Conservation (phyloP, 192 early-diverging fungal genomes). For the Kappamyces sp. region DNA sequence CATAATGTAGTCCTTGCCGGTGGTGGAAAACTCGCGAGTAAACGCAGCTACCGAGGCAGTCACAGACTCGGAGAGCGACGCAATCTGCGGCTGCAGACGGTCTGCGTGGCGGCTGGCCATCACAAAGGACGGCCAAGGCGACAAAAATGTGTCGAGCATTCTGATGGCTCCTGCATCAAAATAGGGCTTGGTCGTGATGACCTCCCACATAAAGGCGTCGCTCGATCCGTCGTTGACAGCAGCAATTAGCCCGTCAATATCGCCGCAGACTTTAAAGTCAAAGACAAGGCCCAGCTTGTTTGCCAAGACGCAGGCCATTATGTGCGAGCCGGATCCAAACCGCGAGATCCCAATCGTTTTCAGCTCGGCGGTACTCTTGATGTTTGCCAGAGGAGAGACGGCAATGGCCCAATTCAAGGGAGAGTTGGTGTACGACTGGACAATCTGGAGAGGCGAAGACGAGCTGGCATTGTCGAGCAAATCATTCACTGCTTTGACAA, state of each 20-base stretch:
- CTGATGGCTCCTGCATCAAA: neutral
- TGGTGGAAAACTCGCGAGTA: neutral
- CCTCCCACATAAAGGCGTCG: conserved; percentile 89
- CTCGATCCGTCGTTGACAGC: conserved; percentile 55
- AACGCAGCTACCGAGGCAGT: neutral
- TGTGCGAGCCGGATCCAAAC: conserved; percentile 16
- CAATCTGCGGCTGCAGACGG: neutral
- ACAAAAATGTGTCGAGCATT: conserved; percentile 6
- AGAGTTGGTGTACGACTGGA: conserved; percentile 73
- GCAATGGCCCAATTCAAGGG: conserved; percentile 58
- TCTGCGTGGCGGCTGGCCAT: neutral
- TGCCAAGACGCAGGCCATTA: conserved; percentile 23
- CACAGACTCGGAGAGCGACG: neutral
- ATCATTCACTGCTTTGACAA: conserved; percentile 39
- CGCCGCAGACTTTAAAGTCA: conserved; percentile 64
- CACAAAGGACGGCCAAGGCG: conserved; percentile 10
- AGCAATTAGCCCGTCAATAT: conserved; percentile 63
- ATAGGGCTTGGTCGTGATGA: conserved; percentile 73
- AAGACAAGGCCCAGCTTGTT: conserved; percentile 31
- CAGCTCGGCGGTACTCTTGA: conserved; percentile 24
- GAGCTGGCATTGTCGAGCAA: conserved; percentile 41
- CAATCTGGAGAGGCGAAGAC: conserved; percentile 49
- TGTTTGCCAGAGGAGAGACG: conserved; percentile 17
- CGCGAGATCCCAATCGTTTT: conserved; percentile 28
- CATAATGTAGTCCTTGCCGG: too few relatives aligned